A percentile compares a stretch with the other conserved stretches of the same genome.
phyloP scores from a whole-genome alignment of 2,329 filamentous ascomycete genomes.

The Exophiala bonariae region DNA sequence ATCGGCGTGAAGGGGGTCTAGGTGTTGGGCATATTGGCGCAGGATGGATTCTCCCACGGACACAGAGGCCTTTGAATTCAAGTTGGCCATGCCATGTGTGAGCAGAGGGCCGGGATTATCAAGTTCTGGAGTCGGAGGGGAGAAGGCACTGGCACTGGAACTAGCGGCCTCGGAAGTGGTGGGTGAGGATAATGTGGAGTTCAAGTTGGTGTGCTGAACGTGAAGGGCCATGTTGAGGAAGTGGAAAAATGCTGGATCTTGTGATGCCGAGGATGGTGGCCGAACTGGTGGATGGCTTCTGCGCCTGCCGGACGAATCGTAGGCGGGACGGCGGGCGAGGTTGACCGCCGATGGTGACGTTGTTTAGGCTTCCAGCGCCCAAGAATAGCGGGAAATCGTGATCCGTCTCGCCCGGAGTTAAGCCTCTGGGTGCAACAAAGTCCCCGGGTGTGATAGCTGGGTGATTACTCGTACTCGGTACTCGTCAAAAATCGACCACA shows the following conservation, averaged over 20 bases:
- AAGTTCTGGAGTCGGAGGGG: slow-evolving; percentile 23
- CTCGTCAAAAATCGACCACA: too few species aligned
- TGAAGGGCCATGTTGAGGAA: slow-evolving; percentile 7
- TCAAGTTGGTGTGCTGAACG: slow-evolving; percentile 13
- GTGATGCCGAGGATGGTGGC: too few species aligned
- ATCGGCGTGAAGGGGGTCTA: slow-evolving; percentile 42
- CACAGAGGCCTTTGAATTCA: slow-evolving; percentile 25
- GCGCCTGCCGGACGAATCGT: too few species aligned
- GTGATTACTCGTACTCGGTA: too few species aligned
- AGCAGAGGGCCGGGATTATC: slow-evolving; percentile 29
- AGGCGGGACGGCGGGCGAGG: too few species aligned
- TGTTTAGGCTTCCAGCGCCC: too few species aligned
- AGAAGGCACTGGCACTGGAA: slow-evolving; percentile 17
- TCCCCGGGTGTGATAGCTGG: too few species aligned
- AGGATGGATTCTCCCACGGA: slow-evolving; percentile 41
- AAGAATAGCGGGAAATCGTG: too few species aligned
- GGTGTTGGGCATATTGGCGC: slow-evolving; percentile 44
- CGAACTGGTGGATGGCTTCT: too few species aligned
- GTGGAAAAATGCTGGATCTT: neutral
- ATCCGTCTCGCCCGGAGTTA: too few species aligned
- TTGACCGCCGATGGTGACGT: too few species aligned
- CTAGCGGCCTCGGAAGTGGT: slow-evolving; percentile 21
- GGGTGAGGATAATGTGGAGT: slow-evolving; percentile 28
- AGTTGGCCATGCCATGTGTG: slow-evolving; percentile 26
- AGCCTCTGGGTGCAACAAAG: too few species aligned